Conservation (phyloP, 1,284 basidiomycete genomes). For the Moniliella sp. region DNA sequence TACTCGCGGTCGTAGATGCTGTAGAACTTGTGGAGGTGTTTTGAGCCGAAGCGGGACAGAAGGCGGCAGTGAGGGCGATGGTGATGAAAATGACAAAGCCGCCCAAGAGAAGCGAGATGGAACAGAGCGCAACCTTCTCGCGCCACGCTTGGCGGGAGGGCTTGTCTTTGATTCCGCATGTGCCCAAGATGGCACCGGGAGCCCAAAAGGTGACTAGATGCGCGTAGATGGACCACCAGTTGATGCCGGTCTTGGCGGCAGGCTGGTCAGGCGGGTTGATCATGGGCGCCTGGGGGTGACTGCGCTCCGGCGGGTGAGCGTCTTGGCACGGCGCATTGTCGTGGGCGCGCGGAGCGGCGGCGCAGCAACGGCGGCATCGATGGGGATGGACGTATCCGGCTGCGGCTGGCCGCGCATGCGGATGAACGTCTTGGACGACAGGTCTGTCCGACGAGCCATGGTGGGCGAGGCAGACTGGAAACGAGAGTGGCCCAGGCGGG, state of each 20-base stretch:
- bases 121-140: slow-evolving; percentile 27
- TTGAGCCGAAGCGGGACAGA: slow-evolving; percentile 50
- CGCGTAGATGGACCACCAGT: slow-evolving; percentile 16
- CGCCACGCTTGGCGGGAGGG: slow-evolving; percentile 28
- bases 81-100: slow-evolving; percentile 70
- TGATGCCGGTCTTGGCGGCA: slow-evolving; percentile 4
- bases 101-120: slow-evolving; percentile 41
- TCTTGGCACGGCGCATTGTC: slow-evolving; percentile 32
- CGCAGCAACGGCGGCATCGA: slow-evolving; percentile 22
- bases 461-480: too few relatives aligned
- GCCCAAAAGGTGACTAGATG: slow-evolving; percentile 25
- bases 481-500: too few relatives aligned
- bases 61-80: slow-evolving; percentile 72
- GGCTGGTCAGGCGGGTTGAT: slow-evolving; percentile 48
- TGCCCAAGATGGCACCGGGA: slow-evolving; percentile 33
- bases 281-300: slow-evolving; percentile 43
- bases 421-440: slow-evolving; percentile 18
- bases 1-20: slow-evolving; percentile 6
- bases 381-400: slow-evolving; percentile 16
- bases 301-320: slow-evolving; percentile 53
- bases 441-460: background rate
- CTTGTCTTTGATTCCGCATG: slow-evolving; percentile 13
- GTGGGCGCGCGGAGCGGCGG: slow-evolving; percentile 29
- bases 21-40: slow-evolving; percentile 10
- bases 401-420: slow-evolving; percentile 12